Percentiles rank a stretch among this genome's conserved stretches.
These are phyloP conservation scores for Coriaria nepalensis DNA, from an alignment of 306 rosid genomes.

Conservation along the genomic window DNA sequence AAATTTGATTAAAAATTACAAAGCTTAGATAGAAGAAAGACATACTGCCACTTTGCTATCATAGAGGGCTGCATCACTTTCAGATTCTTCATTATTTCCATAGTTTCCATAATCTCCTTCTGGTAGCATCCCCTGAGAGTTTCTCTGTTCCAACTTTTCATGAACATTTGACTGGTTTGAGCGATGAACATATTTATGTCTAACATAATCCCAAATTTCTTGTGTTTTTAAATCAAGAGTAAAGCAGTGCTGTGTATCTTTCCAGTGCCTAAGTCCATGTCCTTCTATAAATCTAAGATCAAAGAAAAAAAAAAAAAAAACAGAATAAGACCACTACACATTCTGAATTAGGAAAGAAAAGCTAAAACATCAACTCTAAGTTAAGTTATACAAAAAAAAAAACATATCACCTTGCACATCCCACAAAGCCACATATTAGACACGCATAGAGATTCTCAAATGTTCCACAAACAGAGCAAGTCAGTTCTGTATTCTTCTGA, in stretches of 20 bases:
- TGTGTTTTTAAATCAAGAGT: constrained; percentile 80
- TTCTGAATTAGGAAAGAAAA: too few species aligned
- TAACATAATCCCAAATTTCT: constrained; percentile 96
- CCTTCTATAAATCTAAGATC: constrained; percentile 71
- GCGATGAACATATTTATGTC: constrained; percentile 77
- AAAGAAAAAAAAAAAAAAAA: too few species aligned
- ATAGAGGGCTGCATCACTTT: constrained; percentile 61
- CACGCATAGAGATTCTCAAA: constrained; percentile 75
- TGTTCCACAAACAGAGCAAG: constrained; percentile 75
- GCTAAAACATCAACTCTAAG: too few species aligned
- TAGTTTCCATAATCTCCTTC: constrained; percentile 67
- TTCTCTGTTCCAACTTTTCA: constrained; percentile 48
- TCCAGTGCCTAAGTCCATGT: constrained; percentile 84
- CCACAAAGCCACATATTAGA: constrained; percentile 82
- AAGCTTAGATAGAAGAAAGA: constrained; percentile 11
- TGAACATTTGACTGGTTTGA: constrained; percentile 78
- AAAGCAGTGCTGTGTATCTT: constrained; percentile 79
- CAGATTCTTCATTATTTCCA: constrained; percentile 56
- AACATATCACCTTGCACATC: constrained; percentile 79
- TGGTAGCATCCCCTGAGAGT: constrained; percentile 30
- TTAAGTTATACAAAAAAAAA: neutral
- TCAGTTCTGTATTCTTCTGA: constrained; percentile 67
- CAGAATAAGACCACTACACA: too few species aligned
- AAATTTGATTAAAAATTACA: neutral
- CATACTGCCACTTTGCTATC: constrained; percentile 84